Evolutionary conservation across 2,329 filamentous ascomycete genomes (phyloP), one percentile per base, ranked within the genome.

Genomic region (Rutstroemia sp.): DNA sequence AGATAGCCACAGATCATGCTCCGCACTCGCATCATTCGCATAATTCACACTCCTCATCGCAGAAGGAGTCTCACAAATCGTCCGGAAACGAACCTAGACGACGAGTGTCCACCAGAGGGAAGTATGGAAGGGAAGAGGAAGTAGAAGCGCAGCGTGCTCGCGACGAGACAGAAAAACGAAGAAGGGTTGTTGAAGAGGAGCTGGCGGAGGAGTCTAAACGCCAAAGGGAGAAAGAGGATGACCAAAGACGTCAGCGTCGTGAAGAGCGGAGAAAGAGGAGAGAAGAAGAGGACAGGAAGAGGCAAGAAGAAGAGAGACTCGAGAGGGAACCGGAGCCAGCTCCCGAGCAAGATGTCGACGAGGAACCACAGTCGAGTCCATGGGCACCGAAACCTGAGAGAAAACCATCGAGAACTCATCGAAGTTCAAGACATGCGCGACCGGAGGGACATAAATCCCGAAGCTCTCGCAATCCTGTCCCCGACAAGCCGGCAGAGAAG

Each of bases 41-140:
- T 27, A 42, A 55, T 44, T 50, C 53, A 19, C 53, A 55, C 38
- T 55, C 53, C 3, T 55, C 47, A 4, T 44, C 46, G 21, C 53
- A 39, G 14, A 51, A 48, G 30, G 53, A 55, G 5, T 19, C 47
- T 6, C 46, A 44, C n/a, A n/a, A 25, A 45, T 34, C 46, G 21
- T 50, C 38, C 19, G 44, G 25, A n/a, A 48, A 57, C 58, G 46
- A 61, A 27, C 53, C 47, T 25, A 55, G 38, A 54, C 57, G 49
- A 38, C 44, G 50, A 58, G 27, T 51, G 49, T 27, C 59, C 51
- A 30, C 46, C 16, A 59, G 48, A 27, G 62, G 60, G 14, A 61
- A 56, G 10, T 58, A 63, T 30, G 56, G 57, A 23, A 54, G 44
- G 3, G 64, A 63, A 23, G 62, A 64, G 51, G 67, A 66, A 9